Evolutionary conservation across 306 rosid species (phyloP).

Genomic region (Prunus padus): DNA sequence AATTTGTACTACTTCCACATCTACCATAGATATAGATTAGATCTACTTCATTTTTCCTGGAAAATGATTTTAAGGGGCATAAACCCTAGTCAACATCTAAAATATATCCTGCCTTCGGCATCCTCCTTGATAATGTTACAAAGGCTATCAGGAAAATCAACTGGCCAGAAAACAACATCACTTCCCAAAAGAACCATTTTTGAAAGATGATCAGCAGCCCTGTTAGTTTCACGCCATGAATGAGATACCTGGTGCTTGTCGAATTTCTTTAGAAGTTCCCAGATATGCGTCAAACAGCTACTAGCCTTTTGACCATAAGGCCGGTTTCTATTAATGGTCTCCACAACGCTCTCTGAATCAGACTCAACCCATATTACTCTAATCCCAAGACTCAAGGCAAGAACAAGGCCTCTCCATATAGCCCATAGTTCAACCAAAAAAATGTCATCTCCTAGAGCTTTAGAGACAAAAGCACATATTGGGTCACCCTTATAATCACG

Average conservation of each 20-base stretch:
- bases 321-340: conserved; percentile 39
- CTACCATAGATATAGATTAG: background rate
- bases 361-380: conserved; percentile 26
- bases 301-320: conserved; percentile 34
- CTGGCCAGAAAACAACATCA: conserved; percentile 55
- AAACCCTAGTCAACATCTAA: conserved; percentile 25
- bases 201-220: conserved; percentile 68
- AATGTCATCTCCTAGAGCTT: conserved; percentile 33
- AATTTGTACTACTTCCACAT: background rate
- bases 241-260: conserved; percentile 47
- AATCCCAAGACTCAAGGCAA: conserved; percentile 24
- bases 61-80: background rate
- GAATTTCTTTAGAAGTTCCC: conserved; percentile 44
- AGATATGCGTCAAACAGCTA: conserved; percentile 35
- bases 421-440: conserved; percentile 31
- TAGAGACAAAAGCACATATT: conserved; percentile 58
- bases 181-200: conserved; percentile 43
- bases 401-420: conserved; percentile 35
- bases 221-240: conserved; percentile 69
- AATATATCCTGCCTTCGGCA: conserved; percentile 53
- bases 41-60: background rate
- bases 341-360: conserved; percentile 32
- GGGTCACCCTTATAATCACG: conserved; percentile 45
- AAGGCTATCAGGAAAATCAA: conserved; percentile 47
- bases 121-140: conserved; percentile 47